These are phyloP conservation scores for Fusarium piperis DNA, from an alignment of 2,329 filamentous ascomycete species.

Conservation along the genomic window DNA sequence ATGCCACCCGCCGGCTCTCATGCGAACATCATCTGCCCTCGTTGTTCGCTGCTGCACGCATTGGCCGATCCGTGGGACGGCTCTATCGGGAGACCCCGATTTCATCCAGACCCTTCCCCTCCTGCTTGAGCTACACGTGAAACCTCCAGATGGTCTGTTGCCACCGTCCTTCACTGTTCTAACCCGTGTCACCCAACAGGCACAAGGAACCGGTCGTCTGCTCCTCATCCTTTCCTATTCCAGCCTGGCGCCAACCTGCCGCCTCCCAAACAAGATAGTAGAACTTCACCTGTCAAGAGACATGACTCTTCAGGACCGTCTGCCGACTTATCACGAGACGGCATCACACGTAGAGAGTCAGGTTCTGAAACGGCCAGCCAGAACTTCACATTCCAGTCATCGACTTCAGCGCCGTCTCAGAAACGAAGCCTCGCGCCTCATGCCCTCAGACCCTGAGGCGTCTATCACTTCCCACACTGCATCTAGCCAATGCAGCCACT, in stretches of 20 bases:
- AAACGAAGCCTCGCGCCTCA: conserved; percentile 7
- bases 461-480: neutral
- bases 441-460: neutral
- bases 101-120: conserved; percentile 1
- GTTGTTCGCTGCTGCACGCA: neutral
- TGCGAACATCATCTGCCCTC: conserved; percentile 35
- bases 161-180: neutral
- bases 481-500: conserved; percentile 11
- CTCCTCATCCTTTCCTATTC: neutral
- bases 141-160: neutral
- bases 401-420: neutral
- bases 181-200: neutral
- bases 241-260: neutral
- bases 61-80: neutral
- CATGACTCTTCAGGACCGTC: neutral
- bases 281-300: neutral
- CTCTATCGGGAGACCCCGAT: conserved; percentile 34
- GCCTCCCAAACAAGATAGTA: conserved; percentile 15
- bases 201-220: neutral
- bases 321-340: conserved; percentile 22
- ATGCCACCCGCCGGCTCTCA: conserved; percentile 30
- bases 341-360: conserved; percentile 19
- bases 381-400: conserved; percentile 13
- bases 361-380: conserved; percentile 14
- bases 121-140: neutral